Evolutionary conservation across 768 basidiomycete genomes (phyloP).

Genomic region (Lactarius akahatsu): DNA sequence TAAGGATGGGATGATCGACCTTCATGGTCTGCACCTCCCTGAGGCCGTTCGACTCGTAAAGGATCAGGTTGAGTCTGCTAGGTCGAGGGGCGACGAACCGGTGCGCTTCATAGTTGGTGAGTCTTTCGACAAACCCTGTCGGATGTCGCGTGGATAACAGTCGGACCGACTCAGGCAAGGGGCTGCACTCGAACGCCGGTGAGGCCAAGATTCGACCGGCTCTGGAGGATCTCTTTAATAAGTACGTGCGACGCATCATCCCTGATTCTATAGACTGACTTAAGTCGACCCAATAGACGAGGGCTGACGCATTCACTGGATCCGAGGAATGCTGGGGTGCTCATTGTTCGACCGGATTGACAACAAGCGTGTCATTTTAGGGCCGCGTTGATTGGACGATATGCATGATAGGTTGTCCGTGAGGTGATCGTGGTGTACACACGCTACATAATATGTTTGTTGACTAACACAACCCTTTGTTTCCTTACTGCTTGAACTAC

Average conservation of each 20-base stretch:
- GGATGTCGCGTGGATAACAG: background rate
- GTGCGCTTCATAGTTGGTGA: slow-evolving; percentile 22
- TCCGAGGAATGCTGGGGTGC: slow-evolving; percentile 9
- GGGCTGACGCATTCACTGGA: background rate
- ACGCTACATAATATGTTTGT: background rate
- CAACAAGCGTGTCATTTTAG: background rate
- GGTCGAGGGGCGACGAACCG: background rate
- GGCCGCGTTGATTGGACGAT: background rate
- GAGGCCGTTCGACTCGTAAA: slow-evolving; percentile 13
- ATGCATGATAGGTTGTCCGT: background rate
- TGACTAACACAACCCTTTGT: background rate
- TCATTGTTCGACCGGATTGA: slow-evolving; percentile 5
- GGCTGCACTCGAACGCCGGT: slow-evolving; percentile 8
- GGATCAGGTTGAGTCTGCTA: slow-evolving; percentile 6
- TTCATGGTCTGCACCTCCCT: slow-evolving; percentile 11
- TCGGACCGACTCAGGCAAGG: slow-evolving; percentile 7
- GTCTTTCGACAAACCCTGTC: background rate
- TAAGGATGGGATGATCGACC: slow-evolving; percentile 11
- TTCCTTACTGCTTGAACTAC: background rate
- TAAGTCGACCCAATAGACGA: background rate
- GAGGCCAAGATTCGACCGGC: slow-evolving; percentile 19
- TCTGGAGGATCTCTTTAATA: background rate
- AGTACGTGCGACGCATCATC: slow-evolving; percentile 4
- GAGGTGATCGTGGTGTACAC: background rate
- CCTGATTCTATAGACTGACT: background rate